A percentile compares a stretch with the other conserved stretches of the same genome.
Evolutionary conservation across 2,329 filamentous ascomycete genomes (phyloP).

Genomic region (Aspergillus nomiae): DNA sequence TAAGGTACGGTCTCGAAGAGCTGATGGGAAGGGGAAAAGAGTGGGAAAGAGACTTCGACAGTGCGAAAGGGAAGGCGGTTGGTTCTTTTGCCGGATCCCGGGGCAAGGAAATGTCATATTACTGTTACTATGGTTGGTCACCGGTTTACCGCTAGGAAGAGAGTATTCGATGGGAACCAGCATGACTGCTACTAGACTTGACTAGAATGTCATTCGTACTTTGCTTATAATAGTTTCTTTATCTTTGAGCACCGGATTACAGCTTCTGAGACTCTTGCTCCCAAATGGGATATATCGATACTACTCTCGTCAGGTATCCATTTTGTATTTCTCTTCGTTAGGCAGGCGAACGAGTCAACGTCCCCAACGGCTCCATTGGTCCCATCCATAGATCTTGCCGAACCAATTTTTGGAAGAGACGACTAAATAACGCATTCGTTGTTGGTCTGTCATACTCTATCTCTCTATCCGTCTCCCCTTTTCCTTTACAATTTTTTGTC

Average conservation of each 20-base stretch:
- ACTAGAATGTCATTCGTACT: background rate
- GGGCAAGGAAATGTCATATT: slow-evolving; percentile 14
- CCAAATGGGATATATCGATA: background rate
- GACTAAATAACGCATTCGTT: background rate
- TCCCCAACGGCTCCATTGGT: background rate
- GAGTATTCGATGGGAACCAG: background rate
- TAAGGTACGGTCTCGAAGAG: slow-evolving; percentile 10
- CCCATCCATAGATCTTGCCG: background rate
- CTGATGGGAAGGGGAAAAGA: slow-evolving; percentile 13
- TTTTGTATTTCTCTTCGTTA: background rate
- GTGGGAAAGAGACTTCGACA: slow-evolving; percentile 21
- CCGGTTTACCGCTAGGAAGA: background rate
- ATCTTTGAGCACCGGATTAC: background rate
- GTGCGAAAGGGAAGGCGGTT: slow-evolving; percentile 6
- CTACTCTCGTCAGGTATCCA: background rate
- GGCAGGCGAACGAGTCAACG: background rate
- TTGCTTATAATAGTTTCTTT: background rate
- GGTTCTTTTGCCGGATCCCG: slow-evolving; percentile 10
- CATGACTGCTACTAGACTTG: background rate
- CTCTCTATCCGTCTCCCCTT: background rate
- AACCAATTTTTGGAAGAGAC: background rate
- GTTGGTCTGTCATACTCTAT: background rate
- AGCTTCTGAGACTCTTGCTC: background rate
- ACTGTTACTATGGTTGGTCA: slow-evolving; percentile 10
- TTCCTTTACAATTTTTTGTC: background rate